phyloP scores from a whole-genome alignment of 257 asterid species.

The Scutellaria barbata region DNA sequence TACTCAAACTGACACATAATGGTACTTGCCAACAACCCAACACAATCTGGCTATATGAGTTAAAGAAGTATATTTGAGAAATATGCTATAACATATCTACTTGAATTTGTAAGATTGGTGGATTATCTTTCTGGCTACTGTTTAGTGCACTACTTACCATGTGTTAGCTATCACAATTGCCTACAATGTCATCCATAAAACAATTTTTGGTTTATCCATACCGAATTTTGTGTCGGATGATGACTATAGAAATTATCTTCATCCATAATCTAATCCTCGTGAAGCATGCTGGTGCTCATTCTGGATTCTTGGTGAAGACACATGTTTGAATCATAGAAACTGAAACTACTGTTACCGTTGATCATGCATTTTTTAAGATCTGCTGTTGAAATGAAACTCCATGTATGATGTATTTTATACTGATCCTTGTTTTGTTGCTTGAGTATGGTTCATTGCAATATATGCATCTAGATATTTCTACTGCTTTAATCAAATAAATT shows the following conservation, averaged over 20 bases:
- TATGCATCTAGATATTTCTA: too few species aligned
- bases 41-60: not conserved
- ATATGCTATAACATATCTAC: too few species aligned
- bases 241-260: conserved; percentile 33
- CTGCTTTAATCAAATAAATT: too few species aligned
- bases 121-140: not conserved
- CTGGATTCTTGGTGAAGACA: conserved; percentile 23
- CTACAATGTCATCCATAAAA: conserved; percentile 26
- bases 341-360: not conserved
- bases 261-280: conserved; percentile 31
- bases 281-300: conserved; percentile 27
- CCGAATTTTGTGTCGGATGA: conserved; percentile 37
- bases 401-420: too few species aligned
- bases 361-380: not conserved
- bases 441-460: too few species aligned
- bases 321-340: not conserved
- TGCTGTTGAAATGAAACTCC: not conserved
- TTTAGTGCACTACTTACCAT: not conserved
- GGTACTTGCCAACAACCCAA: not conserved
- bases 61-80: too few species aligned
- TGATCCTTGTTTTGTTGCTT: too few species aligned
- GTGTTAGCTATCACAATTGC: not conserved
- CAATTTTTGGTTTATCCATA: conserved; percentile 28
- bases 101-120: too few species aligned
- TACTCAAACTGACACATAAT: not conserved